Evolutionary conservation across 306 rosid species (phyloP).

Genomic region (Dryas octopetala): DNA sequence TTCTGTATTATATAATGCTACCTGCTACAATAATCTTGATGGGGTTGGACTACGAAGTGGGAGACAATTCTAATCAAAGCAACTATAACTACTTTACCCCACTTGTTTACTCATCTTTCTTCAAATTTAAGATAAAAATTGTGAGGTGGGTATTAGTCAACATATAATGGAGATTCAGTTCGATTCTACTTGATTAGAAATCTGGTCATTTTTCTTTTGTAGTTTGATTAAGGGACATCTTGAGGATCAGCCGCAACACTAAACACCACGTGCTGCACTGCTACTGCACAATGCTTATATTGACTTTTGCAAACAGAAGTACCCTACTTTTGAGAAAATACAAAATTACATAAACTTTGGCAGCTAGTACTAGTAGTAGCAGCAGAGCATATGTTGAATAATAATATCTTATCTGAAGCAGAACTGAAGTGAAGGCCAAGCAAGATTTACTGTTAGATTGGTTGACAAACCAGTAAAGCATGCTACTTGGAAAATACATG

Average conservation of each 20-base stretch:
- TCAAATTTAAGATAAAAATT: neutral
- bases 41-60: neutral
- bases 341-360: neutral
- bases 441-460: neutral
- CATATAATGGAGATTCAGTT: neutral
- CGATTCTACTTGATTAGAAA: neutral
- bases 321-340: neutral
- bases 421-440: neutral
- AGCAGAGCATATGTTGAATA: neutral
- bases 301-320: neutral
- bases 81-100: neutral
- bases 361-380: neutral
- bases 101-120: neutral
- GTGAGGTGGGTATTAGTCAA: neutral
- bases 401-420: neutral
- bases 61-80: conserved; percentile 13
- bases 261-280: conserved; percentile 13
- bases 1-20: too few species aligned
- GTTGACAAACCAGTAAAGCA: neutral
- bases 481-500: neutral
- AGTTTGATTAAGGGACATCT: neutral
- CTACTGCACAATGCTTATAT: neutral
- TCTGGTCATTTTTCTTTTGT: neutral
- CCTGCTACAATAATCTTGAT: too few species aligned
- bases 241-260: neutral